phyloP scores from a whole-genome alignment of 2,329 filamentous ascomycete species.

The Fusarium palustre region DNA sequence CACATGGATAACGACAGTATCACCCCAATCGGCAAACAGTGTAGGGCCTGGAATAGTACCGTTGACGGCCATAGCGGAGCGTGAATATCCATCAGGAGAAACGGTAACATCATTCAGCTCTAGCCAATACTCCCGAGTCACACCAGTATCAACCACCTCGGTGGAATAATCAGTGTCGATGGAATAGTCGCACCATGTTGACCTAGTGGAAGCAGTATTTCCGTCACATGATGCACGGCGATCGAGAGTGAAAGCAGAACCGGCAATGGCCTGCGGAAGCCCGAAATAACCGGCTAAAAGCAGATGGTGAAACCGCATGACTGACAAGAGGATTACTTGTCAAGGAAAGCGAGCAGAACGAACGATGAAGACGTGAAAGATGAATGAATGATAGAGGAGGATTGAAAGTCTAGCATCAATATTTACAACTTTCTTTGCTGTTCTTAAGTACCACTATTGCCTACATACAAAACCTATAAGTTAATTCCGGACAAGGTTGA shows the following conservation, averaged over 20 bases:
- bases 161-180: slow-evolving; percentile 61
- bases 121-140: slow-evolving; percentile 63
- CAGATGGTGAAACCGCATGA: not conserved
- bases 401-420: not conserved
- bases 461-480: not conserved
- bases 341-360: fast-evolving
- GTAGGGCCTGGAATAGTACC: slow-evolving; percentile 70
- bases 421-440: fast-evolving
- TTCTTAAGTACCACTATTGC: not conserved
- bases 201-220: slow-evolving; percentile 9
- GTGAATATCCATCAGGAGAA: slow-evolving; percentile 60
- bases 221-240: not conserved
- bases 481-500: not conserved
- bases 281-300: not conserved
- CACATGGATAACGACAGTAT: slow-evolving; percentile 64
- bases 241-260: not conserved
- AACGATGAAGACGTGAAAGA: not conserved
- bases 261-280: not conserved
- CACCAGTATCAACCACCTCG: slow-evolving; percentile 59
- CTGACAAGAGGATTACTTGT: no score
- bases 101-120: slow-evolving; percentile 55
- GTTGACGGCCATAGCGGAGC: slow-evolving; percentile 62
- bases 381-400: not conserved
- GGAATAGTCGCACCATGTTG: slow-evolving; percentile 60
- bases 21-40: slow-evolving; percentile 65